Conservation (phyloP, 2,329 filamentous ascomycete genomes). For the Cercospora janseana region DNA sequence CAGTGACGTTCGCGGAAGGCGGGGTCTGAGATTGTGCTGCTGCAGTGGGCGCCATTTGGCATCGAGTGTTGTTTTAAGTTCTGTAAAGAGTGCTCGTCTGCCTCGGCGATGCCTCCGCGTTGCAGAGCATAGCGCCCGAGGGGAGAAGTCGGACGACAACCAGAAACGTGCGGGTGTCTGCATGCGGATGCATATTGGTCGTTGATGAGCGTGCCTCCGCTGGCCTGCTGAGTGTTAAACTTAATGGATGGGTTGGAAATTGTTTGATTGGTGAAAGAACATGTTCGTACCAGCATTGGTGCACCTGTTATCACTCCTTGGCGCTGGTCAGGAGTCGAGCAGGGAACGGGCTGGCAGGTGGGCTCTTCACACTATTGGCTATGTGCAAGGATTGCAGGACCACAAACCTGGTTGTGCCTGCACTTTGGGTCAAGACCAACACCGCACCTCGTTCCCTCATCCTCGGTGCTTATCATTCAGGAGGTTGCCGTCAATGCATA, state of each 20-base stretch:
- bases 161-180: neutral
- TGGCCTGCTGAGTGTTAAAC: neutral
- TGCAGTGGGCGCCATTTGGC: conserved; percentile 5
- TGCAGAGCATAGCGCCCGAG: conserved; percentile 1
- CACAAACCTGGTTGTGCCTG: neutral
- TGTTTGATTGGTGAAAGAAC: neutral
- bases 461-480: neutral
- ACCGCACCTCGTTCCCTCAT: neutral
- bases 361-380: neutral
- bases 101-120: neutral
- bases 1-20: neutral
- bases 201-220: neutral
- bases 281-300: neutral
- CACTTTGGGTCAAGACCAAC: conserved; percentile 5
- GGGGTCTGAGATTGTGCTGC: neutral
- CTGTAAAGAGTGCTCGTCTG: neutral
- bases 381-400: conserved; percentile 1
- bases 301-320: neutral
- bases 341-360: neutral
- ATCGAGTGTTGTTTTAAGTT: neutral
- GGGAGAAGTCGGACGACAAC: conserved; percentile 1
- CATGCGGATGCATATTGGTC: conserved; percentile 5
- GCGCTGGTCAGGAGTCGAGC: conserved; percentile 2
- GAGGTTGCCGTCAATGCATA: neutral
- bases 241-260: conserved; percentile 11